Percentiles rank a stretch among this genome's conserved stretches.
Evolutionary conservation across 2,329 filamentous ascomycete genomes (phyloP).

Genomic region (Monilinia vaccinii-corymbosi): DNA sequence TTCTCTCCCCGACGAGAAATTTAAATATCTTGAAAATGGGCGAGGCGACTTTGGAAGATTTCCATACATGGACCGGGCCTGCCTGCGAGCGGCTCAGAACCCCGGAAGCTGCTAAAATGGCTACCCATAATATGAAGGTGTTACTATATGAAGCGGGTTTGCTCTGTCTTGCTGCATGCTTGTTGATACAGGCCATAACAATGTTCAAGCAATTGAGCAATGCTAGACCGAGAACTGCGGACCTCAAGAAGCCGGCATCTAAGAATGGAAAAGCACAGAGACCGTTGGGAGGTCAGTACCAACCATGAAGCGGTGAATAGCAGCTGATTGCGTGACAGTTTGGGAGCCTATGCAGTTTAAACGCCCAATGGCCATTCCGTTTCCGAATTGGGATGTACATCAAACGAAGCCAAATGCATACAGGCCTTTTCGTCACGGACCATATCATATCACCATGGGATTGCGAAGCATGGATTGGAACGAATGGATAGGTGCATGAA

Average conservation of each 20-base stretch:
- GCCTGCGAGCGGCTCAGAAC: slow-evolving; percentile 8
- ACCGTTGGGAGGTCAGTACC: slow-evolving; percentile 23
- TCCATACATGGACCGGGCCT: slow-evolving; percentile 9
- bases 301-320: not conserved
- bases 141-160: slow-evolving; percentile 17
- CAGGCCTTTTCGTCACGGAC: slow-evolving; percentile 28
- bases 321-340: slow-evolving; percentile 20
- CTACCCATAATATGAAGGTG: slow-evolving; percentile 14
- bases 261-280: slow-evolving; percentile 21
- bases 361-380: slow-evolving; percentile 24
- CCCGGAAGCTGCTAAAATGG: slow-evolving; percentile 10
- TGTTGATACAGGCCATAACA: slow-evolving; percentile 16
- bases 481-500: slow-evolving; percentile 28
- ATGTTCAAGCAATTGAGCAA: slow-evolving; percentile 19
- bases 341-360: slow-evolving; percentile 28
- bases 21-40: slow-evolving; percentile 12
- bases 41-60: slow-evolving; percentile 9
- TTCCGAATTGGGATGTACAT: slow-evolving; percentile 26
- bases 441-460: slow-evolving; percentile 30
- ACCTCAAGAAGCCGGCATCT: slow-evolving; percentile 24
- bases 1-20: not conserved
- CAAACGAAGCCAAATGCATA: slow-evolving; percentile 29
- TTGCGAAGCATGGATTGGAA: slow-evolving; percentile 30
- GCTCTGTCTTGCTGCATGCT: slow-evolving; percentile 16
- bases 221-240: slow-evolving; percentile 22